These are phyloP conservation scores for Exophiala alcalophila DNA, from an alignment of 2,329 filamentous ascomycete species.

Conservation along the genomic window DNA sequence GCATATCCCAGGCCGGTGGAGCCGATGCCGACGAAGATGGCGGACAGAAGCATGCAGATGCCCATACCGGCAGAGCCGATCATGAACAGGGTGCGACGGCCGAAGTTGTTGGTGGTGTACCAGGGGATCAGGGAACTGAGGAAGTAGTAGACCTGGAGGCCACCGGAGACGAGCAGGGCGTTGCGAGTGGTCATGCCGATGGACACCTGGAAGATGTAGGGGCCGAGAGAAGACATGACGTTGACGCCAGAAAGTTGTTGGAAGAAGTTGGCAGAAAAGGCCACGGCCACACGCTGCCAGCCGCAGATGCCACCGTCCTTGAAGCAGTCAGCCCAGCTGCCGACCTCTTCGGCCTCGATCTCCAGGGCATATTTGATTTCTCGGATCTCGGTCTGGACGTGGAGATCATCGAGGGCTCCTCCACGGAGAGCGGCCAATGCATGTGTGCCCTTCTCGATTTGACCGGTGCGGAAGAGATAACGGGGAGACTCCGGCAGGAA, in stretches of 20 bases:
- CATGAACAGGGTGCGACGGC: slow-evolving; percentile 20
- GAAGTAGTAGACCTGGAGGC: slow-evolving; percentile 56
- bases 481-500: slow-evolving; percentile 43
- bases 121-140: slow-evolving; percentile 52
- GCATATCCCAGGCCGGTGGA: slow-evolving; percentile 41
- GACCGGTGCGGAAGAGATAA: slow-evolving; percentile 51
- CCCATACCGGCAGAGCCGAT: slow-evolving; percentile 13
- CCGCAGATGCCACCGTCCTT: slow-evolving; percentile 31
- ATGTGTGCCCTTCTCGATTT: slow-evolving; percentile 50
- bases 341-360: slow-evolving; percentile 28
- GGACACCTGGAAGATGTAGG: slow-evolving; percentile 43
- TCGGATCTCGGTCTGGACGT: slow-evolving; percentile 36
- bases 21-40: slow-evolving; percentile 36
- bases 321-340: slow-evolving; percentile 36
- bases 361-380: slow-evolving; percentile 39
- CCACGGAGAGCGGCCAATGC: slow-evolving; percentile 40
- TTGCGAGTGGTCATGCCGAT: slow-evolving; percentile 41
- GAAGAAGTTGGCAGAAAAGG: slow-evolving; percentile 36
- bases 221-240: slow-evolving; percentile 34
- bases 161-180: slow-evolving; percentile 50
- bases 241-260: slow-evolving; percentile 49
- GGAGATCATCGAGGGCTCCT: slow-evolving; percentile 32
- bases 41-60: slow-evolving; percentile 60
- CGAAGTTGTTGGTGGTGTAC: slow-evolving; percentile 37
- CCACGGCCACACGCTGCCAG: slow-evolving; percentile 52